Evolutionary conservation across 768 basidiomycete genomes (phyloP).

Genomic region (Auricularia auricula-judae): DNA sequence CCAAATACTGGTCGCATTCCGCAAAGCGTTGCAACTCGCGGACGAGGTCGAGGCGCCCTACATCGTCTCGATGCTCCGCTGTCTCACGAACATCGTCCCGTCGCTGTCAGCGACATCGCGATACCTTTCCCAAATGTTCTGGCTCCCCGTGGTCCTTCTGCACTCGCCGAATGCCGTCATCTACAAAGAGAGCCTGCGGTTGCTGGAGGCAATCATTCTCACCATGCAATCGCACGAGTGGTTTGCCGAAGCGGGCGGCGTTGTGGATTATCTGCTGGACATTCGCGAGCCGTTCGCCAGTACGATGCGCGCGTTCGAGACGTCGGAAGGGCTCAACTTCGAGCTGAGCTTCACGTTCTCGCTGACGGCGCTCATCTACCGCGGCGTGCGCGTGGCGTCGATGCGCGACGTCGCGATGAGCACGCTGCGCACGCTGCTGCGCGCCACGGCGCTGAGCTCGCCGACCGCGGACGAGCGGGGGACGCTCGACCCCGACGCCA

Average conservation of each 20-base stretch:
- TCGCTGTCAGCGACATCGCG: constrained; percentile 57
- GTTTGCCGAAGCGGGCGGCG: constrained; percentile 38
- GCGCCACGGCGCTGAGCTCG: constrained; percentile 6
- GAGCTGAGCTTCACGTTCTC: constrained; percentile 72
- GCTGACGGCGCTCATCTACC: constrained; percentile 73
- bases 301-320: constrained; percentile 60
- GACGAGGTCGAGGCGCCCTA: constrained; percentile 53
- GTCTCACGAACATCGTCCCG: constrained; percentile 68
- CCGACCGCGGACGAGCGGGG: constrained; percentile 32
- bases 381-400: constrained; percentile 63
- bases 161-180: constrained; percentile 58
- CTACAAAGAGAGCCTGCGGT: constrained; percentile 61
- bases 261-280: constrained; percentile 50
- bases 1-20: constrained; percentile 84
- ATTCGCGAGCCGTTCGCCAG: constrained; percentile 56
- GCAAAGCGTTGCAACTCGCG: constrained; percentile 53
- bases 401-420: constrained; percentile 51
- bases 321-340: constrained; percentile 64
- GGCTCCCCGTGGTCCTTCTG: constrained; percentile 77
- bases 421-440: constrained; percentile 51
- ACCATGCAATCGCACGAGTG: constrained; percentile 49
- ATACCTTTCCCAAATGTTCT: constrained; percentile 68
- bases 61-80: constrained; percentile 81
- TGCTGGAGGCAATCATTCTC: constrained; percentile 56
- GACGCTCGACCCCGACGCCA: constrained; percentile 43